Evolutionary conservation across 257 asterid species (phyloP), one percentile per base, ranked within the genome.

Genomic region (Capsicum pubescens): DNA sequence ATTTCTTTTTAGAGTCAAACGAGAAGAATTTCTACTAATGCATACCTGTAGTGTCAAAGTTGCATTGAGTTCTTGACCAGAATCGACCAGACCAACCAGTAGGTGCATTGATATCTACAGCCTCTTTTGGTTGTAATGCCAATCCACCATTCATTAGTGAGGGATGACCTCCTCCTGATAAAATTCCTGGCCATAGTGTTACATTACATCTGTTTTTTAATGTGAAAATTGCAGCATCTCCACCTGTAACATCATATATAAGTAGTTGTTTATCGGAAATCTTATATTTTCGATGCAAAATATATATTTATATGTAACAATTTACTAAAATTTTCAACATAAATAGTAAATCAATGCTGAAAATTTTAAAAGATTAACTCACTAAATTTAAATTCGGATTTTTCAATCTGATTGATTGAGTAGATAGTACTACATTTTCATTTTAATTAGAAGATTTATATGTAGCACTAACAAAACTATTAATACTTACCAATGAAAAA

Each of bases 61-160:
- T 76, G 92, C 97, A 95, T 60, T 92, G 92, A 19, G 55, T 92
- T 6, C 97, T 83, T 0, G 91, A 87, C 98, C 97, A 95, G 84
- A 95, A 84, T 6, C 94, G 97, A 84, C 98, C 98, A 3, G 98
- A 92, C 98, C 95, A 94, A 32, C 91, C 97, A 1, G 82, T 3
- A 17, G 97, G 97, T 7, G 92, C 91, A 3, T 32, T 6, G 16
- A 94, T 26, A 13, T 15, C 21, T 67, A 82, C 26, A 1, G 3
- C 48, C 14, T 83, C 79, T 12, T 79, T 46, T 0, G 92, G 91
- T 0, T 36, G 9, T 83, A 94, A 89, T 83, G 81, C 76, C 3
- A 93, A 55, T 39, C 97, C 94, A 17, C 94, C 92, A 26, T 87
- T 85, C 54, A 39, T 54, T n/a, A 94, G 92, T 7, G 35, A 67